These are phyloP conservation scores for Chlamydomonas sp. DNA, from an alignment of 139 green algal genomes.

Conservation along the genomic window DNA sequence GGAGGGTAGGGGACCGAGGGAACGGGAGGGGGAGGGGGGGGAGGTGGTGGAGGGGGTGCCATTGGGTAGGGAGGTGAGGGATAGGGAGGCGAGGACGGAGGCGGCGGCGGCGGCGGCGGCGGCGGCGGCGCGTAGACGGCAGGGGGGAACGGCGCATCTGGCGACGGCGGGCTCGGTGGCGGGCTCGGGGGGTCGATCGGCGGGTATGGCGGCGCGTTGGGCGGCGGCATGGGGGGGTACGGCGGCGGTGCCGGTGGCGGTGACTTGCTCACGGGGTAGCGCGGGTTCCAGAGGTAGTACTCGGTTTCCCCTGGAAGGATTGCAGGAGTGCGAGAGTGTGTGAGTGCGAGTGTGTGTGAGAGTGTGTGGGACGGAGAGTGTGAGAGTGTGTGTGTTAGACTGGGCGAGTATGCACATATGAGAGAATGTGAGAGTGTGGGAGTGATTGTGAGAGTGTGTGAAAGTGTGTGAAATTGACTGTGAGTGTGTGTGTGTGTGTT, in stretches of 20 bases:
- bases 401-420: too few species aligned
- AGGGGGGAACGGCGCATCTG: background rate
- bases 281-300: too few species aligned
- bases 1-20: background rate
- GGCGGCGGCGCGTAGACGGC: background rate
- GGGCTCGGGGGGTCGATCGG: background rate
- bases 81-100: background rate
- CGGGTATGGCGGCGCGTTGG: background rate
- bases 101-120: background rate
- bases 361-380: too few species aligned
- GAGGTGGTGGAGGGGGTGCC: constrained; percentile 1
- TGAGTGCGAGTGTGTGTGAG: too few species aligned
- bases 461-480: too few species aligned
- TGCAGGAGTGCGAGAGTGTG: too few species aligned
- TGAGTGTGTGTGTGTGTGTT: too few species aligned
- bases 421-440: too few species aligned
- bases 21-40: background rate
- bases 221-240: background rate
- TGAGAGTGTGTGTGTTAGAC: too few species aligned
- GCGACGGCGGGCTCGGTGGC: background rate
- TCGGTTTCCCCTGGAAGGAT: too few species aligned
- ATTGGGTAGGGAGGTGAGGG: background rate
- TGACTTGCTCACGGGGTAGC: too few species aligned
- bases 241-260: background rate
- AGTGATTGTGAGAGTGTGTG: too few species aligned